phyloP scores from a whole-genome alignment of 345 rosid species.

The Balakata baccata region DNA sequence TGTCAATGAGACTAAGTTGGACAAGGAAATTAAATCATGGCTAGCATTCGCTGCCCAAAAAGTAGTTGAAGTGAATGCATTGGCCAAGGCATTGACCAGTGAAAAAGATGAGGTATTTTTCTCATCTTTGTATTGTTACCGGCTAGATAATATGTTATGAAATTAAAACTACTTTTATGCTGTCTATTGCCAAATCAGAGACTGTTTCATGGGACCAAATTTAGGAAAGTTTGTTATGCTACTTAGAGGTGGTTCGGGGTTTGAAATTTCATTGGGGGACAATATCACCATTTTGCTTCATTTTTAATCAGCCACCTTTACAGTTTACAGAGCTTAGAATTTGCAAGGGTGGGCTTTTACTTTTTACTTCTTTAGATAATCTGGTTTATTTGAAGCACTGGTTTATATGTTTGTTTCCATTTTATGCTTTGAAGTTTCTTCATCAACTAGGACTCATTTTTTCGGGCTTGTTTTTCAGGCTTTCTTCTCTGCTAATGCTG shows the following conservation, averaged over 20 bases:
- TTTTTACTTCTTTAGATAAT: background rate
- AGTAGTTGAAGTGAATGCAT: constrained; percentile 83
- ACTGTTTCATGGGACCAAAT: background rate
- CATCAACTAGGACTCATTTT: background rate
- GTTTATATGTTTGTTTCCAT: background rate
- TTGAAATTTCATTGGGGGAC: background rate
- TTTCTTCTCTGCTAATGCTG: constrained; percentile 73
- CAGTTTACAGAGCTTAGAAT: background rate
- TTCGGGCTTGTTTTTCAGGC: constrained; percentile 42
- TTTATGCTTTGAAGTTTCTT: background rate
- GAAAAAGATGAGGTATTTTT: constrained; percentile 71
- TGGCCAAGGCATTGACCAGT: constrained; percentile 90
- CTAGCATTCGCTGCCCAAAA: constrained; percentile 98
- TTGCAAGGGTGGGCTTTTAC: background rate
- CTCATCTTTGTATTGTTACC: constrained; percentile 4
- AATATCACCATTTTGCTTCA: background rate
- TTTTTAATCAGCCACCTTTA: background rate
- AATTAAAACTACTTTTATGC: background rate
- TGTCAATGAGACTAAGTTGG: constrained; percentile 80
- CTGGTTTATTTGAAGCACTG: background rate
- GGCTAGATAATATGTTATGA: background rate
- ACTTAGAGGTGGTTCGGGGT: background rate
- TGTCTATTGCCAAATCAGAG: background rate
- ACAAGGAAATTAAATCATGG: constrained; percentile 88
- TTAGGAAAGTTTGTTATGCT: background rate